Conservation (phyloP, 1,139 yeast species). For the Saccharomyces pastorianus region DNA sequence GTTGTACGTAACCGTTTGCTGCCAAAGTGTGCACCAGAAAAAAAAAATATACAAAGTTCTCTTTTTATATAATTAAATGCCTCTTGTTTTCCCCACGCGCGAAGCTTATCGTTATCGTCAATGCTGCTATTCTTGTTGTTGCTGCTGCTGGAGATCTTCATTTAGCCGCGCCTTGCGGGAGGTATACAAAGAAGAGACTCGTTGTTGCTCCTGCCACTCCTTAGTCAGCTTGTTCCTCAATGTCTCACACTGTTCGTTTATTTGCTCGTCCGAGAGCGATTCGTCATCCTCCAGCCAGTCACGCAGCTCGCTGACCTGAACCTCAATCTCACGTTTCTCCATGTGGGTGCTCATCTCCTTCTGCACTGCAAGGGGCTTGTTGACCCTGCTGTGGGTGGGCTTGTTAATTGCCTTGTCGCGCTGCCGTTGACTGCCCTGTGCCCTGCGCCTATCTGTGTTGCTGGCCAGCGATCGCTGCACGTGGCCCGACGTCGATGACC, state of each 20-base stretch:
- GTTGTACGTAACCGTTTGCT: not conserved
- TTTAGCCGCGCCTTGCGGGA: slow-evolving; percentile 1
- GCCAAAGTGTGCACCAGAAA: not conserved
- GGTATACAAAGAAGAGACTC: slow-evolving; percentile 6
- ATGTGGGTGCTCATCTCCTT: slow-evolving; percentile 9
- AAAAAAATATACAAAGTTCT: not conserved
- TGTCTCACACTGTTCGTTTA: slow-evolving; percentile 15
- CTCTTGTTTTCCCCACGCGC: not conserved
- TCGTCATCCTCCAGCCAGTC: slow-evolving; percentile 20
- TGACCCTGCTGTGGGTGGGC: not conserved
- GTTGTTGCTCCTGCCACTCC: slow-evolving; percentile 2
- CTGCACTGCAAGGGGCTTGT: not conserved
- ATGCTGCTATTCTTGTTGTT: not conserved
- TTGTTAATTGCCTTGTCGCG: not conserved
- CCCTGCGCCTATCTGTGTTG: slow-evolving; percentile 2
- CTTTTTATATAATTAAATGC: not conserved
- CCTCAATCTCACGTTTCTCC: slow-evolving; percentile 16
- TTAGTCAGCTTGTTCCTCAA: slow-evolving; percentile 9
- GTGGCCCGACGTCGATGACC: slow-evolving; percentile 29
- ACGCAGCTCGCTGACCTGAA: slow-evolving; percentile 19
- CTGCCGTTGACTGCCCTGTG: not conserved
- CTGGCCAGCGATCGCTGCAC: slow-evolving; percentile 23
- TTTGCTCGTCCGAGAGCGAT: slow-evolving; percentile 10
- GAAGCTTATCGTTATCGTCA: slow-evolving; percentile 1
- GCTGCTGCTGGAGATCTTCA: not conserved